Conservation (phyloP, 2,329 filamentous ascomycete genomes). For the Calonectria ilicicola region DNA sequence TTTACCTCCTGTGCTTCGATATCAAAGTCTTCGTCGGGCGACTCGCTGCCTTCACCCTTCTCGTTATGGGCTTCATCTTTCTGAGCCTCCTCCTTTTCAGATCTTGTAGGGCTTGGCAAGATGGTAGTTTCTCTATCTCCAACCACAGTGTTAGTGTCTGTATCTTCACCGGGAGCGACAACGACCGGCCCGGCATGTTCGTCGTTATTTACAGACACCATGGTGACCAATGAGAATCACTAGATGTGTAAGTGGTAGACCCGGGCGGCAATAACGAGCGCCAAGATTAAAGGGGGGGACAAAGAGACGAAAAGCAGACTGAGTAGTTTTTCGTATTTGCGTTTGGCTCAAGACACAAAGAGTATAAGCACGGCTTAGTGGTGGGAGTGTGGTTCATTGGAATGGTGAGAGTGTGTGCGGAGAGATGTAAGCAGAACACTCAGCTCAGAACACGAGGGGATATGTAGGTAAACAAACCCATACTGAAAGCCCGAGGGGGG, state of each 20-base stretch:
- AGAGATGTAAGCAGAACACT: background rate
- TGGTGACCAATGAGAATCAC: background rate
- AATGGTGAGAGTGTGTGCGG: background rate
- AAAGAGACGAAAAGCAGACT: background rate
- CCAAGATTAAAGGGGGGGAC: background rate
- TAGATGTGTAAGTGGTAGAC: background rate
- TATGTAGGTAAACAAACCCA: background rate
- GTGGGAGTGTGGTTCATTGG: background rate
- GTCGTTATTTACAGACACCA: slow-evolving; percentile 15
- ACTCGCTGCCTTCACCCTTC: slow-evolving; percentile 25
- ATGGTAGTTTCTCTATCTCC: slow-evolving; percentile 19
- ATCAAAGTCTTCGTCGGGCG: slow-evolving; percentile 32
- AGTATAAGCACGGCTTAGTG: background rate
- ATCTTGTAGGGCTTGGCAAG: background rate
- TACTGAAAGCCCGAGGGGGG: too few species aligned
- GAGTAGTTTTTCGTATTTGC: background rate
- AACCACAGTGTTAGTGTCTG: slow-evolving; percentile 25
- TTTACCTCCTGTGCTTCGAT: slow-evolving; percentile 39
- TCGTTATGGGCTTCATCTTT: slow-evolving; percentile 5
- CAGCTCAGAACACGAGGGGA: background rate
- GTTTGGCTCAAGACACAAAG: background rate
- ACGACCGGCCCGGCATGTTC: slow-evolving; percentile 5
- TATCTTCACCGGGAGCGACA: slow-evolving; percentile 17
- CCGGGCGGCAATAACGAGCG: background rate
- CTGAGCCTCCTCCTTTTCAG: slow-evolving; percentile 1